Evolutionary conservation across 257 asterid species (phyloP).

Genomic region (Primulina huaijiensis): DNA sequence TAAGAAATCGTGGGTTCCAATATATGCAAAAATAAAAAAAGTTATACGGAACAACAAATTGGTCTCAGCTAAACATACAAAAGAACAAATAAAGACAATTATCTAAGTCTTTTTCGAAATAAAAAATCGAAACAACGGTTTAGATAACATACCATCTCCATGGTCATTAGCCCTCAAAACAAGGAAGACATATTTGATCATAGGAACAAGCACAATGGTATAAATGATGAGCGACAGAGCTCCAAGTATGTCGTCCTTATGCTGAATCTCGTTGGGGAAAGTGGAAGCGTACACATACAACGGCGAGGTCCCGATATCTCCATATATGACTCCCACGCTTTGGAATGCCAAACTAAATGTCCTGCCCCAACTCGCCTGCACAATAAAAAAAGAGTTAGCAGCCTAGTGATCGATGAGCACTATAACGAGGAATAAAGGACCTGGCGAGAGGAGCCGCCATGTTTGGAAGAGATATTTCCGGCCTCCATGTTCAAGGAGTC

Average conservation of each 20-base stretch:
- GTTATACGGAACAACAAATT: too few species aligned
- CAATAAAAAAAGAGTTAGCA: too few species aligned
- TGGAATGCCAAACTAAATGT: constrained; percentile 69
- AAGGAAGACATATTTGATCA: constrained; percentile 64
- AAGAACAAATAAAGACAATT: too few species aligned
- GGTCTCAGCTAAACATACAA: too few species aligned
- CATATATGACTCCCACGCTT: constrained; percentile 71
- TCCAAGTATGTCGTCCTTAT: constrained; percentile 54
- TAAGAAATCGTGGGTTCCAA: too few species aligned
- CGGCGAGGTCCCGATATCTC: constrained; percentile 86
- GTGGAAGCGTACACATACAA: constrained; percentile 61
- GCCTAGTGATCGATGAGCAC: too few species aligned
- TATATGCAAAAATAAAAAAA: too few species aligned
- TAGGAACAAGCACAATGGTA: constrained; percentile 55
- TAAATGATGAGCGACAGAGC: constrained; percentile 70
- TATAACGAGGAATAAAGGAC: neutral
- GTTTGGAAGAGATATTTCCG: constrained; percentile 33
- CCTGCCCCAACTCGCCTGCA: constrained; percentile 38
- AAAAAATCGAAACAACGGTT: neutral
- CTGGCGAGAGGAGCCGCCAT: constrained; percentile 24
- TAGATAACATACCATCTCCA: constrained; percentile 54
- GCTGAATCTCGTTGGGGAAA: constrained; percentile 36
- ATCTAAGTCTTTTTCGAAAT: too few species aligned
- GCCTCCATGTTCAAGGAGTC: constrained; percentile 49
- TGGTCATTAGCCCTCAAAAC: constrained; percentile 78